Base-by-base conservation (phyloP, 2,329 filamentous ascomycete species). In the Hymenoscyphus fructigenus region DNA sequence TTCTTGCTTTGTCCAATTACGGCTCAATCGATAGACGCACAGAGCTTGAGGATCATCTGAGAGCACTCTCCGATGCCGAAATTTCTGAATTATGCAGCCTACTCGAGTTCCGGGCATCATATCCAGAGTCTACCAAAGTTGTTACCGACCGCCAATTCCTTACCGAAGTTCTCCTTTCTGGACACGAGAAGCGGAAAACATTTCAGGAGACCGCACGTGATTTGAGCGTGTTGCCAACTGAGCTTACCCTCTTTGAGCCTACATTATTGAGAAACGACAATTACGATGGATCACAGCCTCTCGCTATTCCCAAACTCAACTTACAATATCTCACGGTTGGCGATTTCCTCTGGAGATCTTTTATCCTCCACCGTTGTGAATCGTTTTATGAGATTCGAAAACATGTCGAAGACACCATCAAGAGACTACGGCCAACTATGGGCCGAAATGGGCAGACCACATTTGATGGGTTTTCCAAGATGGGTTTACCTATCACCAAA, bases 281-380 rank as follows among this genome's bases (percentile, higher is more conserved):
- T 7, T 98, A 97, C 72, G 90, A 97, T 76, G 93, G 93, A 29
- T 93, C 92, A 28, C 87, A 87, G 58, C 93, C 95, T 5, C 82
- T 99, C 65, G 92, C 95, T 2, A 87, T 99, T 55, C 95, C 95
- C 2, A 99, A 99, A 76, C 79, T 98, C 57, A 99, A 97, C 72
- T 81, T 99, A 32, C 95, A 99, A 75, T 99, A 99, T 77, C 83
- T 99, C 15, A 96, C 93, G 2, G 87, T 97, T 60, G 93, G 93
- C 2, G 95, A 99, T 77, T 99, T 99, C 72, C 80, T 99, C n/a
- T 99, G 93, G 93, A 87, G 96, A 67, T 93, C 94, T 0, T 89
- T 98, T 73, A 84, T 96, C 15, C 81, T 99, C 9, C 95, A 97
- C 75, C 88, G 94, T 50, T 91, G 89, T 65, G 95, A 99, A 77